Evolutionary conservation across 1,139 yeast genomes (phyloP), one percentile per base, ranked within the genome.

Genomic region (Sugiyamaella paludigena): DNA sequence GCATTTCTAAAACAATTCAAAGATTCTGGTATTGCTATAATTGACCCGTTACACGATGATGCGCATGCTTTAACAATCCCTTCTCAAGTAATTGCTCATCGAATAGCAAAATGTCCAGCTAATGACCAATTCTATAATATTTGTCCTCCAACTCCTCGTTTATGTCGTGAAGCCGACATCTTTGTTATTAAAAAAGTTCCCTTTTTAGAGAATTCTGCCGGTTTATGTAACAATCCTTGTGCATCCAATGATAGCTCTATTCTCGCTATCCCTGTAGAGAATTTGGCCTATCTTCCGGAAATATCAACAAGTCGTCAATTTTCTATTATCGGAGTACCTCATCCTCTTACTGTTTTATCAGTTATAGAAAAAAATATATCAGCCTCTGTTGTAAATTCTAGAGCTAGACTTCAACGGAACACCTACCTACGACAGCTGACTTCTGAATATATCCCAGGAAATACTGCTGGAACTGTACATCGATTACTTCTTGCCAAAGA

Each of bases 81-180:
- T n/a, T 57, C 65, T 2, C 36, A 49, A n/a, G 47, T 51, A 5
- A 48, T 62, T 15, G 65, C 65, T 11, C 29, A 48, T 4, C 52
- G 58, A 8, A 40, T 63, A 34, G 58, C 56, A 6, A 39, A 43
- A 9, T 63, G 67, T 42, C 64, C 64, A 4, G 40, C 37, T 1
- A 43, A 47, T 13, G 45, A 42, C 16, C 47, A 33, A 8, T 31
- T 45, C 13, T 47, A 28, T 7, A 43, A 45, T 11, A 39, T 55
- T 5, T 60, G 63, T 36, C 62, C 62, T 10, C 63, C 63, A 1
- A 51, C 59, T 8, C 44, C 48, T 12, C 28, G 35, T 9, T 24
- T 36, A 43, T 36, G 28, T 15, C 13, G 36, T 38, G 36, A 54
- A 46, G 36, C 32, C 15, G 26, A 29, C 9, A 6, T 31, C 12